A percentile compares a stretch with the other conserved stretches of the same genome.
These are phyloP conservation scores for Acaromyces ingoldii DNA, from an alignment of 1,284 basidiomycete genomes.

Conservation along the genomic window DNA sequence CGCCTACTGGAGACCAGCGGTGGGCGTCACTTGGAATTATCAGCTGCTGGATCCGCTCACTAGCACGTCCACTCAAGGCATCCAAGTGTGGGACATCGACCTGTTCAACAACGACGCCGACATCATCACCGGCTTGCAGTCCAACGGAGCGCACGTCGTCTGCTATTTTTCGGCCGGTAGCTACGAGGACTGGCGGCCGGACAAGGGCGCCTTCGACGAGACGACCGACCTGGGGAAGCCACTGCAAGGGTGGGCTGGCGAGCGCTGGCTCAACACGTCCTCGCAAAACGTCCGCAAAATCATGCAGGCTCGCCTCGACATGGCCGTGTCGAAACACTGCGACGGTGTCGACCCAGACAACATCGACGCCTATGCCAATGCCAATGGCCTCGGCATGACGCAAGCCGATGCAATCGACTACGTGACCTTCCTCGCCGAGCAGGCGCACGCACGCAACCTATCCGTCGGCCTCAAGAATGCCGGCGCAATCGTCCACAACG, in stretches of 20 bases:
- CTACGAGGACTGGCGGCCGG: slow-evolving; percentile 37
- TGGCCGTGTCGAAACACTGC: slow-evolving; percentile 47
- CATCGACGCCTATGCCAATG: slow-evolving; percentile 46
- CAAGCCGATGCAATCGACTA: slow-evolving; percentile 40
- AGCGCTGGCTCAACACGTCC: background rate
- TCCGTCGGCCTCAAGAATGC: slow-evolving; percentile 49
- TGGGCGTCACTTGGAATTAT: background rate
- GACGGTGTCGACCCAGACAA: slow-evolving; percentile 52
- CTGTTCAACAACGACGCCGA: background rate
- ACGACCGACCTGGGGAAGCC: slow-evolving; percentile 37
- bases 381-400: slow-evolving; percentile 27
- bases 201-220: slow-evolving; percentile 22
- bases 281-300: slow-evolving; percentile 12
- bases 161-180: slow-evolving; percentile 52
- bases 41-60: background rate
- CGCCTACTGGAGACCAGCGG: background rate
- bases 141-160: slow-evolving; percentile 20
- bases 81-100: background rate
- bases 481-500: slow-evolving; percentile 21
- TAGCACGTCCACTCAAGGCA: background rate
- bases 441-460: slow-evolving; percentile 22
- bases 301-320: slow-evolving; percentile 36
- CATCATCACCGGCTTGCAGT: background rate
- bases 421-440: slow-evolving; percentile 40
- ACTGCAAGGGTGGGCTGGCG: slow-evolving; percentile 17